Evolutionary conservation across 2,329 filamentous ascomycete genomes (phyloP), one percentile per base, ranked within the genome.

Genomic region (Fusarium lyarnte): DNA sequence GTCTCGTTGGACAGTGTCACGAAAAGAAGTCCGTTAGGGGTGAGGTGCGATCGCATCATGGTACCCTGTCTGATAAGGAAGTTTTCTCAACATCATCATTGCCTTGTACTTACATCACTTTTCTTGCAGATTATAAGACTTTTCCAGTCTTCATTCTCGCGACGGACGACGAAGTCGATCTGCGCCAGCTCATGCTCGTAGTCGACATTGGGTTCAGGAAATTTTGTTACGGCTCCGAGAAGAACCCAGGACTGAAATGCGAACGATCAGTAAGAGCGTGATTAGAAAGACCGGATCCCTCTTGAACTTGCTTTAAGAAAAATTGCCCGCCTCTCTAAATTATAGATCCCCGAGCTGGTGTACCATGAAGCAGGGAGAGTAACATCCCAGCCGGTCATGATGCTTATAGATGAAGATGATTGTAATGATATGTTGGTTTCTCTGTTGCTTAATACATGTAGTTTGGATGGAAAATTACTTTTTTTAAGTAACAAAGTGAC

Each of bases 261-360:
- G n/a, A n/a, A n/a, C n/a, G 1, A 21, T 35, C 10, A 47, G 29
- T 0, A 14, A 4, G 2, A 3, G 4, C 3, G 4, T 14, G 3
- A 1, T 7, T 0, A 11, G 4, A 23, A 16, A 23, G 14, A 5
- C 1, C 4, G 3, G 5, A 1, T 7, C 1, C 5, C 2, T 25
- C 3, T 7, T 16, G 2, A 4, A 19, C 38, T 3, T 47, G 19
- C 59, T 8, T 58, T 58, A 13, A 58, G 46, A 29, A 62, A 62
- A 3, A 62, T 58, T 9, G 52, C 52, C 17, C 42, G 41, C 25
- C 45, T 62, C 35, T 62, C 52, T 1, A 62, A 35, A 4, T 0
- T 21, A n/a, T 55, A 43, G 1, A 62, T 62, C 0, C 52, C 59
- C 0, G 39, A 11, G 35, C 52, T 62, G 2, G 59, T 62, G 2